phyloP scores from a whole-genome alignment of 2,329 filamentous ascomycete genomes.

The Calonectria pauciramosa region DNA sequence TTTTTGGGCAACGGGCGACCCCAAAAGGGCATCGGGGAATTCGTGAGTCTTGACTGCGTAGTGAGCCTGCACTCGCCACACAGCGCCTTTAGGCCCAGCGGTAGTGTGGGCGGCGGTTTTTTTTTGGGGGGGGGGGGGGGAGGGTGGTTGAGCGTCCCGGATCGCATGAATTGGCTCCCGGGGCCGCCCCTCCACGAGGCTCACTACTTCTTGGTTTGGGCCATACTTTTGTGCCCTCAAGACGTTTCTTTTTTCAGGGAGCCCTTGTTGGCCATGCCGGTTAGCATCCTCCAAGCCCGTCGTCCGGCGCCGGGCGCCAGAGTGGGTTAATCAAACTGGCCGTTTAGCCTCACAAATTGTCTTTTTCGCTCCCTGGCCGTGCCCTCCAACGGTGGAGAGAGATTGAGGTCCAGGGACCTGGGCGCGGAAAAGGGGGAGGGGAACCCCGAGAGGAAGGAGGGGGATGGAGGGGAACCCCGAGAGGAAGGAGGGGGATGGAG shows the following conservation, averaged over 20 bases:
- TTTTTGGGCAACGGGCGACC: background rate
- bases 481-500: slow-evolving; percentile 3
- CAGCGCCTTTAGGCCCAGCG: background rate
- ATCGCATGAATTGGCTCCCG: slow-evolving; percentile 44
- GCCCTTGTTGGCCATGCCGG: slow-evolving; percentile 26
- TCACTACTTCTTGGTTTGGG: slow-evolving; percentile 1
- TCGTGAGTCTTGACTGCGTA: background rate
- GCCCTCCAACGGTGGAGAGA: slow-evolving; percentile 36
- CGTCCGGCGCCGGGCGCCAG: slow-evolving; percentile 36
- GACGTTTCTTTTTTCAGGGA: slow-evolving; percentile 30
- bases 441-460: slow-evolving; percentile 1
- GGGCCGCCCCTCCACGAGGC: slow-evolving; percentile 38
- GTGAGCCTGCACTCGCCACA: background rate
- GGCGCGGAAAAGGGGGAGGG: slow-evolving; percentile 34
- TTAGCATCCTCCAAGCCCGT: slow-evolving; percentile 35
- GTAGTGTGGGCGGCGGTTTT: slow-evolving; percentile 1
- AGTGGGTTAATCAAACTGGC: slow-evolving; percentile 42
- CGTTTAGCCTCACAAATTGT: slow-evolving; percentile 37
- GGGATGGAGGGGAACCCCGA: slow-evolving; percentile 23
- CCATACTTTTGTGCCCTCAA: background rate
- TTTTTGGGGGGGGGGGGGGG: background rate
- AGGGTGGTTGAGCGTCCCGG: slow-evolving; percentile 34
- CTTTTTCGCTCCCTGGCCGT: slow-evolving; percentile 36
- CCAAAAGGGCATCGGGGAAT: background rate
- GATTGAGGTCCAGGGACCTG: slow-evolving; percentile 33